Conservation (phyloP, 164 flowering plant genomes). For the Stephania japonica region DNA sequence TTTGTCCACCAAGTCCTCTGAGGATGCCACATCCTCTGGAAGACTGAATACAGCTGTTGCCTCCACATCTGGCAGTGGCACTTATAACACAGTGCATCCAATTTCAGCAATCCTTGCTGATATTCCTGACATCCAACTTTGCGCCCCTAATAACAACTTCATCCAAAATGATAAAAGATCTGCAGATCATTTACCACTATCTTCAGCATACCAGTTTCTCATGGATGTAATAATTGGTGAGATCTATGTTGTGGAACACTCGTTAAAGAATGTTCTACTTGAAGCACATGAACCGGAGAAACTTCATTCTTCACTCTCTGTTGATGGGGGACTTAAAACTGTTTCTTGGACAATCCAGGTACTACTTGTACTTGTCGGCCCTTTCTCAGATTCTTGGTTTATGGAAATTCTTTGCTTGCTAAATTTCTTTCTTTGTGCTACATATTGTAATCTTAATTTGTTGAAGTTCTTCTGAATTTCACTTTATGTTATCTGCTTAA, state of each 20-base stretch:
- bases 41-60: constrained; percentile 17
- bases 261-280: constrained; percentile 33
- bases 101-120: constrained; percentile 20
- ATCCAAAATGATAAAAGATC: constrained; percentile 2
- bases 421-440: not conserved
- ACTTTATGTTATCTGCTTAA: not conserved
- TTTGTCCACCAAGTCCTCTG: constrained; percentile 24
- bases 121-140: constrained; percentile 21
- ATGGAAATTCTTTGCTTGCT: not conserved
- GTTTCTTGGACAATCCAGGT: constrained; percentile 67
- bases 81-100: constrained; percentile 17
- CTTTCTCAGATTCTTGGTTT: not conserved
- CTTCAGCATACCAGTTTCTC: constrained; percentile 29
- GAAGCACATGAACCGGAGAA: constrained; percentile 34
- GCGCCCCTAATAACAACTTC: constrained; percentile 17
- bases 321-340: constrained; percentile 38
- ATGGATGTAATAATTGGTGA: constrained; percentile 34
- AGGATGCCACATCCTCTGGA: constrained; percentile 20
- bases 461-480: not conserved
- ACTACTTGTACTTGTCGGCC: constrained; percentile 1
- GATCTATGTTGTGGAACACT: constrained; percentile 35
- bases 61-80: constrained; percentile 23
- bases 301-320: constrained; percentile 43
- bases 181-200: constrained; percentile 13
- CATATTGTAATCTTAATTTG: not conserved